Conservation (phyloP, 805 yeast genomes). For the Wickerhamomyces strasburgensis region DNA sequence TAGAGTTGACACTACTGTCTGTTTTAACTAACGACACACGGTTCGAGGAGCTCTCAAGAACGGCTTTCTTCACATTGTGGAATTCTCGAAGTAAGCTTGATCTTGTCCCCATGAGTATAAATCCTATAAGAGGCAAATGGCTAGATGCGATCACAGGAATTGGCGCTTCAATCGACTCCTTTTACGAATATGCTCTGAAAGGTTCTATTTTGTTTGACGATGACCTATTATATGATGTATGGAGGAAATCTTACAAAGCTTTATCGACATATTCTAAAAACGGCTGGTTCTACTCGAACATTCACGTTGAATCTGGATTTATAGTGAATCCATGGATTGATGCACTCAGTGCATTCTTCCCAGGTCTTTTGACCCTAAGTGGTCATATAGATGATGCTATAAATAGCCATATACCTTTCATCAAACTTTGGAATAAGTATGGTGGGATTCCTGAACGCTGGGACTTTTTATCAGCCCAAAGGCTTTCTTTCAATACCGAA, state of each 20-base stretch:
- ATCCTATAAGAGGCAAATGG: constrained; percentile 53
- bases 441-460: constrained; percentile 89
- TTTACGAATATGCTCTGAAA: constrained; percentile 83
- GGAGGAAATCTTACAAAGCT: constrained; percentile 57
- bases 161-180: constrained; percentile 90
- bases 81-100: constrained; percentile 52
- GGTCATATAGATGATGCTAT: constrained; percentile 72
- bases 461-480: constrained; percentile 35
- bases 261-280: constrained; percentile 47
- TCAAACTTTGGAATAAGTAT: constrained; percentile 75
- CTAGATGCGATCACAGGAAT: constrained; percentile 63
- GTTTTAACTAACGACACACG: constrained; percentile 66
- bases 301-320: constrained; percentile 49
- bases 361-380: constrained; percentile 74
- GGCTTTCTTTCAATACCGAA: constrained; percentile 5
- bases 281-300: constrained; percentile 52
- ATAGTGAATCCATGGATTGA: constrained; percentile 70
- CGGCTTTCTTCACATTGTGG: constrained; percentile 72
- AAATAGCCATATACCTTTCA: constrained; percentile 51
- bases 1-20: constrained; percentile 76
- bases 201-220: constrained; percentile 70
- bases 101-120: constrained; percentile 73
- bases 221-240: constrained; percentile 43
- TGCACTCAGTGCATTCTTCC: constrained; percentile 80
- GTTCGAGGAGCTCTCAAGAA: constrained; percentile 57